These are phyloP conservation scores for Nothophytophthora sp. DNA, from an alignment of 352 stramenopile genomes.

Conservation along the genomic window DNA sequence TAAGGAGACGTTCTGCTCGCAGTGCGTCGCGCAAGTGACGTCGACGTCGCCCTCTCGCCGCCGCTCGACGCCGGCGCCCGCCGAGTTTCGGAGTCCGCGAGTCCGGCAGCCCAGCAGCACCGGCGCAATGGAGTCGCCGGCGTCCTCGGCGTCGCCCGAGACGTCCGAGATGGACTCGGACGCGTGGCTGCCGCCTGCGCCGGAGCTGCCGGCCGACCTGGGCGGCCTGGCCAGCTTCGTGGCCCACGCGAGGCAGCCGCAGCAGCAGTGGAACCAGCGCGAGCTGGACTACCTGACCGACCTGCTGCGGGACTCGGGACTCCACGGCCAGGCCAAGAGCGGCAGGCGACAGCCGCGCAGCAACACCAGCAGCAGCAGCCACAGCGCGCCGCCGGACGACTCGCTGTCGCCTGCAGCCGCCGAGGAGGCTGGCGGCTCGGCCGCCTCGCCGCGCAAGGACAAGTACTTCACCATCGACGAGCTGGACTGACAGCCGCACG, in stretches of 20 bases:
- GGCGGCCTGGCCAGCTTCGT: slow-evolving; percentile 28
- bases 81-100: too few relatives aligned
- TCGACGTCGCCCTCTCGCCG: slow-evolving; percentile 23
- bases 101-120: slow-evolving; percentile 18
- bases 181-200: slow-evolving; percentile 13
- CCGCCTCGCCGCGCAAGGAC: slow-evolving; percentile 1
- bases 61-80: too few relatives aligned
- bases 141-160: slow-evolving; percentile 15
- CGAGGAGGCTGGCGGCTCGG: too few relatives aligned
- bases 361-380: slow-evolving; percentile 4
- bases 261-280: slow-evolving; percentile 41
- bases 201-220: slow-evolving; percentile 24
- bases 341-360: slow-evolving; percentile 5
- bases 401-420: too few relatives aligned
- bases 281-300: slow-evolving; percentile 35
- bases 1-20: slow-evolving; percentile 52
- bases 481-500: slow-evolving; percentile 50
- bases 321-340: slow-evolving; percentile 14
- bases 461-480: slow-evolving; percentile 66
- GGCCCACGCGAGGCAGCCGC: slow-evolving; percentile 19
- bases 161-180: slow-evolving; percentile 23
- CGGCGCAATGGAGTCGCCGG: slow-evolving; percentile 10
- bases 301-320: slow-evolving; percentile 26
- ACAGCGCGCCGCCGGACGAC: too few relatives aligned
- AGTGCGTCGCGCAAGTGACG: slow-evolving; percentile 49